These are phyloP conservation scores for Hirschioporus abietinus DNA, from an alignment of 768 basidiomycete genomes.

Conservation along the genomic window DNA sequence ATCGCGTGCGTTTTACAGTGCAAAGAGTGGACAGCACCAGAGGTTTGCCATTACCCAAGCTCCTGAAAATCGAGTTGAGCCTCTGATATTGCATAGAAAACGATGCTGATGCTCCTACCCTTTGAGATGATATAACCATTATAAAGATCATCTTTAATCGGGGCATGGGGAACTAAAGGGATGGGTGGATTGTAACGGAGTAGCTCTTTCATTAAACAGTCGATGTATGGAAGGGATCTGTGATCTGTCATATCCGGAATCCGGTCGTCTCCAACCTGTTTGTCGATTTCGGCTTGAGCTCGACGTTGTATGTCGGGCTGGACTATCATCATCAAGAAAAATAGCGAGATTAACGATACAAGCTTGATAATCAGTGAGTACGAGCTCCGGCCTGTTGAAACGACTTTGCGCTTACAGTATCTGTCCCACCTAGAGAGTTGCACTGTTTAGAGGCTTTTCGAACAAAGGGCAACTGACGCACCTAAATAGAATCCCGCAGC, in stretches of 20 bases:
- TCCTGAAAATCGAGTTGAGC: neutral
- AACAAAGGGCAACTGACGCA: neutral
- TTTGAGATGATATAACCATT: conserved; percentile 22
- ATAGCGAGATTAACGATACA: conserved; percentile 12
- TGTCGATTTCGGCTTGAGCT: conserved; percentile 24
- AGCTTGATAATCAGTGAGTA: conserved; percentile 9
- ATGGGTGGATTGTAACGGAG: conserved; percentile 12
- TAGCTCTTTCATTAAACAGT: conserved; percentile 17
- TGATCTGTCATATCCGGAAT: conserved; percentile 23
- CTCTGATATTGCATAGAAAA: neutral
- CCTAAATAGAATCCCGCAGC: neutral
- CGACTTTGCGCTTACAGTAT: neutral
- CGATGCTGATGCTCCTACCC: conserved; percentile 16
- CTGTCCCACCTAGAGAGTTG: neutral
- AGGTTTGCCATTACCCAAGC: neutral
- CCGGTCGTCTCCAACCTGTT: conserved; percentile 18
- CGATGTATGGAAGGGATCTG: conserved; percentile 20
- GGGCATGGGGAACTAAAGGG: conserved; percentile 20
- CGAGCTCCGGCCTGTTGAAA: neutral
- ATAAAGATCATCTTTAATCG: conserved; percentile 19
- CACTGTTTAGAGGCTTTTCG: neutral
- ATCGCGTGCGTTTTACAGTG: neutral
- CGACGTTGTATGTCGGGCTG: conserved; percentile 19
- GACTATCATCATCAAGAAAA: conserved; percentile 17
- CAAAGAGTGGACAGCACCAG: neutral